These are phyloP conservation scores for Cladorrhinum sp. DNA, from an alignment of 2,329 filamentous ascomycete genomes.

Conservation along the genomic window DNA sequence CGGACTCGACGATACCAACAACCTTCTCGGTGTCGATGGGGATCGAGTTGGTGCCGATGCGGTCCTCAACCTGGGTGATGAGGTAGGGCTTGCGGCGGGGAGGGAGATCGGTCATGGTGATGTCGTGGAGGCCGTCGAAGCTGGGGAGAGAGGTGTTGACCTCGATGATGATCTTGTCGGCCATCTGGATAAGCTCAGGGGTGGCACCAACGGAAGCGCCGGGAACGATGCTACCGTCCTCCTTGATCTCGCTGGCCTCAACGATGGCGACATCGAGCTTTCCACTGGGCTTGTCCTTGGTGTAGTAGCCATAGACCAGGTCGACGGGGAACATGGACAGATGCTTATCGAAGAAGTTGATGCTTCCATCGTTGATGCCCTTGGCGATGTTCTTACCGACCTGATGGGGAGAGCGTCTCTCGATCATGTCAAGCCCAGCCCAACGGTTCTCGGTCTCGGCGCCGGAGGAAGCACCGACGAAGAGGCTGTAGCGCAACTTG, in stretches of 20 bases:
- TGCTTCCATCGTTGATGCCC: conserved; percentile 83
- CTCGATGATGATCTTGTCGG: conserved; percentile 90
- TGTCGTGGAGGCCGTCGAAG: conserved; percentile 87
- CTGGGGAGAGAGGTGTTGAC: conserved; percentile 83
- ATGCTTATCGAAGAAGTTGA: conserved; percentile 93
- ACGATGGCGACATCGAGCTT: conserved; percentile 80
- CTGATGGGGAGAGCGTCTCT: conserved; percentile 79
- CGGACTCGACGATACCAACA: conserved; percentile 78
- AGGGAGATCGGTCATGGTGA: conserved; percentile 82
- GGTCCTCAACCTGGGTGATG: conserved; percentile 80
- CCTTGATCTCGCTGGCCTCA: conserved; percentile 81
- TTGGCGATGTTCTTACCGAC: conserved; percentile 88
- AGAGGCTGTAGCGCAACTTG: conserved; percentile 79
- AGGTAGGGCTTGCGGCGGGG: conserved; percentile 80
- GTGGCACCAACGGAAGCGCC: conserved; percentile 82
- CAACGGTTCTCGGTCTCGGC: conserved; percentile 90
- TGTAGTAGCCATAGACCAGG: conserved; percentile 79
- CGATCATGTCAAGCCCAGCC: conserved; percentile 88
- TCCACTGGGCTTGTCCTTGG: conserved; percentile 70
- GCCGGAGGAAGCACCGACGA: conserved; percentile 85
- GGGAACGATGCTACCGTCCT: conserved; percentile 84
- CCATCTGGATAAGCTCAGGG: conserved; percentile 84
- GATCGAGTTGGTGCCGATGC: conserved; percentile 79
- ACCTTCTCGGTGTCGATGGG: conserved; percentile 80
- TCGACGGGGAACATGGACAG: conserved; percentile 89